These are phyloP conservation scores for Mycena leptocephala DNA, from an alignment of 768 basidiomycete genomes.

Conservation along the genomic window DNA sequence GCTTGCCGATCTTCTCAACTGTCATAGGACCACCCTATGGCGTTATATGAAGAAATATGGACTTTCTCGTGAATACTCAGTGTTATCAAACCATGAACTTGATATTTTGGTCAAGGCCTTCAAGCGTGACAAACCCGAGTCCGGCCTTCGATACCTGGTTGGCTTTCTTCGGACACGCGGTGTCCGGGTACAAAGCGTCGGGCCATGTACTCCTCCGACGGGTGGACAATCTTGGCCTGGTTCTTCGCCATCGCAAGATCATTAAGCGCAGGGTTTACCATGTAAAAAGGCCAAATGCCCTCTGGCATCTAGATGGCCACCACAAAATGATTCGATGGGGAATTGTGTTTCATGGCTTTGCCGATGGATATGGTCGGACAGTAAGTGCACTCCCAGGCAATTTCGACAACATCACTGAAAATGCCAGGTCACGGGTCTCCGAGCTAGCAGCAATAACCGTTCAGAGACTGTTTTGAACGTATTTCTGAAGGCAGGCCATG, in stretches of 20 bases:
- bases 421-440: conserved; percentile 24
- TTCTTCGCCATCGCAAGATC: neutral
- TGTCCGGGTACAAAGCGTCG: neutral
- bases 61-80: neutral
- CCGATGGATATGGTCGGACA: neutral
- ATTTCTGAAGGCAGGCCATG: neutral
- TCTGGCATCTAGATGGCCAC: no score
- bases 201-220: neutral
- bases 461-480: neutral
- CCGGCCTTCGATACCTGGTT: neutral
- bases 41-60: conserved; percentile 2
- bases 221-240: neutral
- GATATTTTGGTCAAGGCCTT: neutral
- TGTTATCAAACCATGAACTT: conserved; percentile 15
- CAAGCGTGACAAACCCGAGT: neutral
- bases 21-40: neutral
- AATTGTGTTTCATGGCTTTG: neutral
- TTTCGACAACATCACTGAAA: neutral
- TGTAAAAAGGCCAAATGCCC: neutral
- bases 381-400: neutral
- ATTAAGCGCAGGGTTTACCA: neutral
- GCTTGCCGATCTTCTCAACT: neutral
- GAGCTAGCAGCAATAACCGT: conserved; percentile 28
- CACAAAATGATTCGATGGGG: no score
- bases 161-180: neutral